These are phyloP conservation scores for Plantago ovata DNA, from an alignment of 257 asterid species.

Conservation along the genomic window DNA sequence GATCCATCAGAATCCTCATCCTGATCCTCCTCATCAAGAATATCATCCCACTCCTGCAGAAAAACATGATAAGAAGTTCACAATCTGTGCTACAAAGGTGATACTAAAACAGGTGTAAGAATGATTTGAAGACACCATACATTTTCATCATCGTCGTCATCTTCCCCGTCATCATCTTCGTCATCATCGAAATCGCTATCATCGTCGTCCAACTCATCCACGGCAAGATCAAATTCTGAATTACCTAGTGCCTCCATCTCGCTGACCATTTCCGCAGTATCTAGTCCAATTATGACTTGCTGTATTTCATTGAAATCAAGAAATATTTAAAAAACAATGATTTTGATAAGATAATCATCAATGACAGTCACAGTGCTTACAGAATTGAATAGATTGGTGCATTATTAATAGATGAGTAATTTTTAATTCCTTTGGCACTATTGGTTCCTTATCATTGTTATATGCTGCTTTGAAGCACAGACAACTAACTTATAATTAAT, in stretches of 20 bases:
- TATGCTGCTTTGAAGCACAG: conserved; percentile 7
- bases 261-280: conserved; percentile 74
- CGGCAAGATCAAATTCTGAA: conserved; percentile 61
- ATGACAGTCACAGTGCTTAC: conserved; percentile 8
- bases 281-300: conserved; percentile 93
- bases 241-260: conserved; percentile 76
- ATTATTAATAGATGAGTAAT: conserved; percentile 2
- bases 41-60: conserved; percentile 84
- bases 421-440: not conserved
- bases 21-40: conserved; percentile 73
- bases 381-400: conserved; percentile 15
- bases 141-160: conserved; percentile 40
- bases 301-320: conserved; percentile 46
- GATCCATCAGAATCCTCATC: conserved; percentile 79
- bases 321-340: conserved; percentile 22
- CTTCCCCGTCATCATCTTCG: conserved; percentile 54
- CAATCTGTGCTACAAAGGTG: conserved; percentile 14
- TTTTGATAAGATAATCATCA: conserved; percentile 3
- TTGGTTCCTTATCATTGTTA: conserved; percentile 4
- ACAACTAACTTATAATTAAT: conserved; percentile 7
- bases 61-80: conserved; percentile 25
- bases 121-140: conserved; percentile 31
- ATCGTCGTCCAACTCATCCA: conserved; percentile 68
- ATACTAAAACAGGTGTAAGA: conserved; percentile 16
- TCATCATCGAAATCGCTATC: conserved; percentile 70